These are phyloP conservation scores for Fusarium illudens DNA, from an alignment of 2,329 filamentous ascomycete genomes.

Conservation along the genomic window DNA sequence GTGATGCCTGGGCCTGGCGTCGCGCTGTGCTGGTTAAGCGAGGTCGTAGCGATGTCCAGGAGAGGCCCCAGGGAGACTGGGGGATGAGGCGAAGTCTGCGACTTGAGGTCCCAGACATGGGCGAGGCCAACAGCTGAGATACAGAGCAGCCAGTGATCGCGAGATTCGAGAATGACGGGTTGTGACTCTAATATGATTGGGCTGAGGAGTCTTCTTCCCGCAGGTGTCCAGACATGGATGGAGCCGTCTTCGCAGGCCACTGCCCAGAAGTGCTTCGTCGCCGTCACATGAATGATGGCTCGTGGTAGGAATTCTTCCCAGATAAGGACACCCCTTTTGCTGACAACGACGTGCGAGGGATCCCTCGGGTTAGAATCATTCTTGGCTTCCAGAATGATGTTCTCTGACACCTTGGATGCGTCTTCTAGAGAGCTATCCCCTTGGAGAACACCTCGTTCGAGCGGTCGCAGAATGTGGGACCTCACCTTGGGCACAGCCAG, in stretches of 20 bases:
- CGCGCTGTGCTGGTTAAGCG: slow-evolving; percentile 77
- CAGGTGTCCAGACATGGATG: slow-evolving; percentile 90
- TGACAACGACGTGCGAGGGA: slow-evolving; percentile 83
- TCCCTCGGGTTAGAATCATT: slow-evolving; percentile 83
- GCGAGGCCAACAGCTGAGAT: slow-evolving; percentile 89
- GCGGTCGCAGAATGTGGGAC: slow-evolving; percentile 80
- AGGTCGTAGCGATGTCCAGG: slow-evolving; percentile 84
- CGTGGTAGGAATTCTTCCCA: slow-evolving; percentile 96
- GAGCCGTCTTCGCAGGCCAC: slow-evolving; percentile 93
- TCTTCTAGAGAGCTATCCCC: slow-evolving; percentile 65
- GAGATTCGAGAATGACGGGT: slow-evolving; percentile 90
- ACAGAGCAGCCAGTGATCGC: slow-evolving; percentile 88
- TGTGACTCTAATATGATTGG: slow-evolving; percentile 89
- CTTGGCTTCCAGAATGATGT: slow-evolving; percentile 84
- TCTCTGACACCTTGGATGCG: slow-evolving; percentile 70
- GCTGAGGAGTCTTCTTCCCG: slow-evolving; percentile 85
- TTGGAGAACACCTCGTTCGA: slow-evolving; percentile 72
- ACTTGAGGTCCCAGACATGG: slow-evolving; percentile 92
- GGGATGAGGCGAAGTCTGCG: slow-evolving; percentile 83
- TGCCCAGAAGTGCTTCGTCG: slow-evolving; percentile 90
- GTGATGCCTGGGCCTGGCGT: slow-evolving; percentile 85
- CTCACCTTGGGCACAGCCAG: slow-evolving; percentile 89
- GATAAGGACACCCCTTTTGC: slow-evolving; percentile 78
- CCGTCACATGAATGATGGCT: slow-evolving; percentile 88
- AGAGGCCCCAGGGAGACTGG: slow-evolving; percentile 89